A percentile compares a stretch with the other conserved stretches of the same genome.
Conservation (phyloP, 352 stramenopile species). For the Pythium periplocum region DNA sequence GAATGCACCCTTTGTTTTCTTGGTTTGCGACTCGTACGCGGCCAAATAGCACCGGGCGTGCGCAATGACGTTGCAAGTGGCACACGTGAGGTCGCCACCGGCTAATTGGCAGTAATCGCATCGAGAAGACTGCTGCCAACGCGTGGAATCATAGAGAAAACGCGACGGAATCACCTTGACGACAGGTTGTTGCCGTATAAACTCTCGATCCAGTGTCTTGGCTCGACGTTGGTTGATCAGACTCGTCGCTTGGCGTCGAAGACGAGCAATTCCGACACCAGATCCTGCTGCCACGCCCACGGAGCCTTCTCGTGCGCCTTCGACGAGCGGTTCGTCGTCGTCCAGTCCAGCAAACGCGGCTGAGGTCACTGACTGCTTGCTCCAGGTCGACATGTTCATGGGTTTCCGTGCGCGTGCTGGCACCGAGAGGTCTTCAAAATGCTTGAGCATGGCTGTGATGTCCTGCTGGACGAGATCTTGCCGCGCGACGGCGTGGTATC, state of each 20-base stretch:
- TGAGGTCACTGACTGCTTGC: constrained; percentile 13
- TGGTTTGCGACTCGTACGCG: constrained; percentile 24
- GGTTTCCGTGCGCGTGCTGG: constrained; percentile 8
- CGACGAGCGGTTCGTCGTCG: constrained; percentile 11
- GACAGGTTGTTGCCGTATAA: constrained; percentile 10
- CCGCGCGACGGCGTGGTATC: constrained; percentile 12
- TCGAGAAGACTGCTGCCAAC: constrained; percentile 28
- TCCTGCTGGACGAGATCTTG: constrained; percentile 13
- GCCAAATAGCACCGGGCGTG: constrained; percentile 50
- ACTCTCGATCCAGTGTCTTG: constrained; percentile 4
- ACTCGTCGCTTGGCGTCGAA: constrained; percentile 18
- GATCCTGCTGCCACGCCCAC: constrained; percentile 14
- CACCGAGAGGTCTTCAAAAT: constrained; percentile 8
- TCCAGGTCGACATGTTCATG: constrained; percentile 10
- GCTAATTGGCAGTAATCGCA: constrained; percentile 63
- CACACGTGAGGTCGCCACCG: constrained; percentile 60
- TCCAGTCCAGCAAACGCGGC: constrained; percentile 13
- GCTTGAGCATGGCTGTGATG: constrained; percentile 7
- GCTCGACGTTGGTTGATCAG: constrained; percentile 14
- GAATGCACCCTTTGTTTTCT: constrained; percentile 50
- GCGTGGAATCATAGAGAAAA: constrained; percentile 44
- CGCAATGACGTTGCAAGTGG: constrained; percentile 58
- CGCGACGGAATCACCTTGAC: constrained; percentile 29
- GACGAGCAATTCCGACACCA: constrained; percentile 9
- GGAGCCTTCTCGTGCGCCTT: background rate